phyloP scores from a whole-genome alignment of 176 grass and related monocot genomes.

The Hsuehochloa calcarea region DNA sequence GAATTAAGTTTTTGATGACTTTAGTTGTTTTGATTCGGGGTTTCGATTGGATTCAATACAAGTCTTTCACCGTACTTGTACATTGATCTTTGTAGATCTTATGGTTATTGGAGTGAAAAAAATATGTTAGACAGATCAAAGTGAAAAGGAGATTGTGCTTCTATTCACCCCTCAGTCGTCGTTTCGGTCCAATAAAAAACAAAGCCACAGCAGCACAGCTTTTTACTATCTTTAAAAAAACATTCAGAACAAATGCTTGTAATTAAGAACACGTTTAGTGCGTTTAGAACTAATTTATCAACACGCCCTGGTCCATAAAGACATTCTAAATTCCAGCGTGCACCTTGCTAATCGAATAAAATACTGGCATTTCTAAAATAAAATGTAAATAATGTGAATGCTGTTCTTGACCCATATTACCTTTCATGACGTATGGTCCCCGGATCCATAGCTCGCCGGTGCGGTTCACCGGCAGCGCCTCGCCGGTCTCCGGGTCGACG shows the following conservation, averaged over 20 bases:
- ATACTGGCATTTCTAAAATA: background rate
- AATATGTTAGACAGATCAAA: too few species aligned
- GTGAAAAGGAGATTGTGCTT: too few species aligned
- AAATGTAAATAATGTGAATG: background rate
- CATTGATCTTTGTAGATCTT: too few species aligned
- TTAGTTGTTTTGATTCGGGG: too few species aligned
- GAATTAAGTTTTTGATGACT: too few species aligned
- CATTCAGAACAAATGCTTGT: background rate
- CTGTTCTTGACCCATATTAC: slow-evolving; percentile 29
- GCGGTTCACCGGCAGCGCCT: slow-evolving; percentile 56
- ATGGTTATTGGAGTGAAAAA: too few species aligned
- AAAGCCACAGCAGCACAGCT: background rate
- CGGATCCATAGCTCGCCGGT: slow-evolving; percentile 93
- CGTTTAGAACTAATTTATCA: background rate
- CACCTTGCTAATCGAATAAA: background rate
- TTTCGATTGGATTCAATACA: too few species aligned
- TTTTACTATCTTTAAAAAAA: background rate
- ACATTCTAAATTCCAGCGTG: background rate
- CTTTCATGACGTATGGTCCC: slow-evolving; percentile 96
- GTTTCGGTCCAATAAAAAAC: too few species aligned
- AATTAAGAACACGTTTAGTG: background rate
- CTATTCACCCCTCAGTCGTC: too few species aligned
- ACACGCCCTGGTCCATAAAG: background rate
- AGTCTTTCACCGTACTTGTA: too few species aligned
- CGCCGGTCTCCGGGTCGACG: slow-evolving; percentile 69